Base-by-base conservation (phyloP, 495 filamentous ascomycete genomes). In the Lasiosphaeris hirsuta region DNA sequence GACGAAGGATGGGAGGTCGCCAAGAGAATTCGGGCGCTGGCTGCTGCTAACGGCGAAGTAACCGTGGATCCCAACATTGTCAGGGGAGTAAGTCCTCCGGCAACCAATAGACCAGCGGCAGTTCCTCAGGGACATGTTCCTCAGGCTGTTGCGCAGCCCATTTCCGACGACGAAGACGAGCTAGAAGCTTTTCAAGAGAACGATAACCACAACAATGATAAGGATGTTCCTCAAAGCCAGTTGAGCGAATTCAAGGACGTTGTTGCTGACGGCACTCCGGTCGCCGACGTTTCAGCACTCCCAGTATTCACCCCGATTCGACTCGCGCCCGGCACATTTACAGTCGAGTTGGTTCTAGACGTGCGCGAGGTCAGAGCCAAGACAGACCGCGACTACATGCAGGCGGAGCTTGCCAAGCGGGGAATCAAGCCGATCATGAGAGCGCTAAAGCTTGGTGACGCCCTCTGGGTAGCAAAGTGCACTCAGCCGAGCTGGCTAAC, bases 1-100 rank as follows among this genome's bases (percentile, higher is more conserved):
- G 90, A 92, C 33, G 87, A 88, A 52, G 90, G 90, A 1, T 89
- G 86, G 84, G 87, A 90, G 41, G 84, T 92, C 41, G 90, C 86
- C 10, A 85, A 78, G 57, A 77, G 85, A 19, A 86, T 92, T 17
- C 78, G 80, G 46, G 80, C 78, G 42, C 36, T 43, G 3, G 54
- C 52, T n/a, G 39, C 38, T 5, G 40, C 53, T 0, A 53, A 37
- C 8, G 56, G 46, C 8, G 45, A 57, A 18, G 35, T 44, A n/a
- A 40, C 8, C 7, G 35, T 3, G 7, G 17, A 41, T 14, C n/a
- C 17, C 23, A 30, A 30, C 14, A 23, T 14, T 39, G 6, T 11
- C 9, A 36, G 54, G 44, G 42, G 15, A n/a, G 43, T 9, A 36
- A 48, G 7, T 33, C 33, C 46, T 7, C 15, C 33, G 4, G 13